phyloP scores from a whole-genome alignment of 2,329 filamentous ascomycete species.

The Colletotrichum sp. region DNA sequence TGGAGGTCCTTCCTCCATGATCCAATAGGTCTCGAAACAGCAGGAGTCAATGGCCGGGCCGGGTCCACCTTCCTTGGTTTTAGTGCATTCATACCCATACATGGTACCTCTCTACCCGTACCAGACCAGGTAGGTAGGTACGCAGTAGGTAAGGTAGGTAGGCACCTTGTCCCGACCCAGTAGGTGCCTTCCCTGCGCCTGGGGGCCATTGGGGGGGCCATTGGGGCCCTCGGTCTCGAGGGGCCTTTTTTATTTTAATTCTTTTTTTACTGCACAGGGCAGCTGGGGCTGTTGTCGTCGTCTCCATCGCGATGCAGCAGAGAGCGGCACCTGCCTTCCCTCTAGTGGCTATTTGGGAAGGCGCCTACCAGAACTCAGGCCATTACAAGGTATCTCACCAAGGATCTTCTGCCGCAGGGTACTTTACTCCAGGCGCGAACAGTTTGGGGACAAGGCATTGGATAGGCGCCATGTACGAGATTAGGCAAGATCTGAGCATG shows the following conservation, averaged over 20 bases:
- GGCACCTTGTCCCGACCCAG: background rate
- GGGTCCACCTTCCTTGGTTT: slow-evolving; percentile 3
- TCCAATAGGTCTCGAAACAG: slow-evolving; percentile 12
- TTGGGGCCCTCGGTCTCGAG: background rate
- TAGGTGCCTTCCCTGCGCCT: background rate
- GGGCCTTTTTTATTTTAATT: background rate
- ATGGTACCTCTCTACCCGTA: background rate
- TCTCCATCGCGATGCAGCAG: background rate
- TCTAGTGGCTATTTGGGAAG: background rate
- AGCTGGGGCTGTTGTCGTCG: background rate
- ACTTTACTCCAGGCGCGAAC: slow-evolving; percentile 7
- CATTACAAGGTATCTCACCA: background rate
- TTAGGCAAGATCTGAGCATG: slow-evolving; percentile 2
- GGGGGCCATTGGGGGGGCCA: background rate
- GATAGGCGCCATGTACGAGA: background rate
- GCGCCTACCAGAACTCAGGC: background rate
- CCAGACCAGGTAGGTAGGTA: background rate
- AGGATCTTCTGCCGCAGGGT: background rate
- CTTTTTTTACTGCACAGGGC: background rate
- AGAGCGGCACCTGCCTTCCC: background rate
- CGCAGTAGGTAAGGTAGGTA: background rate
- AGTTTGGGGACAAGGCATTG: background rate
- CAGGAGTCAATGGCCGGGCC: slow-evolving; percentile 13
- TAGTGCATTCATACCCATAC: background rate
- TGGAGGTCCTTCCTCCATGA: background rate